Conservation (phyloP, 495 filamentous ascomycete species). For the Patellaria atrata region DNA sequence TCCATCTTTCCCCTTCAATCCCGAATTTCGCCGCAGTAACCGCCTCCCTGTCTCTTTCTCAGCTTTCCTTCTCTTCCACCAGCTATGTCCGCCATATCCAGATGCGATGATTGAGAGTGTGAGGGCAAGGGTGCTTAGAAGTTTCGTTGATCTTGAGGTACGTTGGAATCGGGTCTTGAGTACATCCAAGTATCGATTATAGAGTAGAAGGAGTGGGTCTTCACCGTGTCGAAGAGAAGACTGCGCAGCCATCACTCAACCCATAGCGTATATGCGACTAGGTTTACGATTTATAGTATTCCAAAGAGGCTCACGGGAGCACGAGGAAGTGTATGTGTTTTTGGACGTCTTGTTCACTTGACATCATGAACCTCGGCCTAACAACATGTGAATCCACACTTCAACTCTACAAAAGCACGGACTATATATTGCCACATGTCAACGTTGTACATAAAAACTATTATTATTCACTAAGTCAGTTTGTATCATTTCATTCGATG, state of each 20-base stretch:
- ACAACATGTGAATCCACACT: too few relatives aligned
- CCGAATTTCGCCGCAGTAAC: slow-evolving; percentile 81
- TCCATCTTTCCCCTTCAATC: slow-evolving; percentile 82
- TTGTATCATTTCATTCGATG: too few relatives aligned
- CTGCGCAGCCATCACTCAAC: slow-evolving; percentile 83
- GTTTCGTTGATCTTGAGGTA: slow-evolving; percentile 51
- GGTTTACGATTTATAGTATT: too few relatives aligned
- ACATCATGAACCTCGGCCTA: too few relatives aligned
- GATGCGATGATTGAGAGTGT: slow-evolving; percentile 58
- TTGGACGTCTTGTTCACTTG: too few relatives aligned
- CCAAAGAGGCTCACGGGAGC: too few relatives aligned
- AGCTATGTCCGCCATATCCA: slow-evolving; percentile 59
- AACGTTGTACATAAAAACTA: too few relatives aligned
- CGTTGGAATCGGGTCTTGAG: slow-evolving; percentile 43
- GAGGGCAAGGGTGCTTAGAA: slow-evolving; percentile 61
- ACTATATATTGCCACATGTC: too few relatives aligned
- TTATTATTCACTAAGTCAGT: too few relatives aligned
- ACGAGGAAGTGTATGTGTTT: too few relatives aligned
- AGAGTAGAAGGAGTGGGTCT: slow-evolving; percentile 54
- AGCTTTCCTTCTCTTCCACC: slow-evolving; percentile 51
- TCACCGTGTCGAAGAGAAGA: slow-evolving; percentile 61
- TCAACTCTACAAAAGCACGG: too few relatives aligned
- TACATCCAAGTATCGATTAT: slow-evolving; percentile 49
- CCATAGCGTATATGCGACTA: too few relatives aligned
- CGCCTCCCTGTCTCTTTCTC: slow-evolving; percentile 68